phyloP scores from a whole-genome alignment of 164 flowering plant genomes.

The Aristolochia fimbriata region DNA sequence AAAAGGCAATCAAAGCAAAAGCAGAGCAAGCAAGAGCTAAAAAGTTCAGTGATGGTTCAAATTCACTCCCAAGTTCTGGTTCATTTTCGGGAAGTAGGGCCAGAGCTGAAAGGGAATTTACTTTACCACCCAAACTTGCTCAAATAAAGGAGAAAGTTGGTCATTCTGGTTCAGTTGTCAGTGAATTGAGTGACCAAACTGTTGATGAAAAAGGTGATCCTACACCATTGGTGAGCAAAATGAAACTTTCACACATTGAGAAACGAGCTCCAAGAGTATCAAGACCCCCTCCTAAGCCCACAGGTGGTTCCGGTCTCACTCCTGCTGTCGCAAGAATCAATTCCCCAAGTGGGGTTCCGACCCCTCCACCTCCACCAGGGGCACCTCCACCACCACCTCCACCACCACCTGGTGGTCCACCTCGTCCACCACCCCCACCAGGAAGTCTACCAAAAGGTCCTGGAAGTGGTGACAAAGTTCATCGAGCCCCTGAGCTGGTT shows the following conservation, averaged over 20 bases:
- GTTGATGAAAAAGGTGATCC: slow-evolving; percentile 32
- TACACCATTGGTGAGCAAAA: slow-evolving; percentile 47
- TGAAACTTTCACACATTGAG: slow-evolving; percentile 65
- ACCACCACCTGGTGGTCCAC: slow-evolving; percentile 53
- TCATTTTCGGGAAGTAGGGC: slow-evolving; percentile 19
- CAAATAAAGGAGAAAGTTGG: slow-evolving; percentile 61
- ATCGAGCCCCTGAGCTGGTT: slow-evolving; percentile 93
- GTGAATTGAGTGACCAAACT: slow-evolving; percentile 34
- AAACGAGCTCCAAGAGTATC: slow-evolving; percentile 76
- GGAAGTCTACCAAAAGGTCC: slow-evolving; percentile 55
- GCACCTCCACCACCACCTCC: slow-evolving; percentile 12
- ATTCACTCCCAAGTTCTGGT: slow-evolving; percentile 15
- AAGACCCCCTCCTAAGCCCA: slow-evolving; percentile 75
- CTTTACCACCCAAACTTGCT: slow-evolving; percentile 66
- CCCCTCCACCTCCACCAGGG: slow-evolving; percentile 46
- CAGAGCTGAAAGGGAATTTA: slow-evolving; percentile 23
- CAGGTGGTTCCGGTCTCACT: slow-evolving; percentile 30
- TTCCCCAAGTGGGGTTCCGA: slow-evolving; percentile 52
- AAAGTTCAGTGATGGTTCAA: slow-evolving; percentile 47
- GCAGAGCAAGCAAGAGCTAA: slow-evolving; percentile 83
- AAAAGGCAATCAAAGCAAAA: slow-evolving; percentile 74
- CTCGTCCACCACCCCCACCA: slow-evolving; percentile 84
- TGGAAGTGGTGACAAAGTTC: slow-evolving; percentile 72
- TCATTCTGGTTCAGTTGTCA: slow-evolving; percentile 10
- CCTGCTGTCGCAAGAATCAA: slow-evolving; percentile 20